Conservation (phyloP, 345 rosid genomes). For the Eucalyptus cloeziana region DNA sequence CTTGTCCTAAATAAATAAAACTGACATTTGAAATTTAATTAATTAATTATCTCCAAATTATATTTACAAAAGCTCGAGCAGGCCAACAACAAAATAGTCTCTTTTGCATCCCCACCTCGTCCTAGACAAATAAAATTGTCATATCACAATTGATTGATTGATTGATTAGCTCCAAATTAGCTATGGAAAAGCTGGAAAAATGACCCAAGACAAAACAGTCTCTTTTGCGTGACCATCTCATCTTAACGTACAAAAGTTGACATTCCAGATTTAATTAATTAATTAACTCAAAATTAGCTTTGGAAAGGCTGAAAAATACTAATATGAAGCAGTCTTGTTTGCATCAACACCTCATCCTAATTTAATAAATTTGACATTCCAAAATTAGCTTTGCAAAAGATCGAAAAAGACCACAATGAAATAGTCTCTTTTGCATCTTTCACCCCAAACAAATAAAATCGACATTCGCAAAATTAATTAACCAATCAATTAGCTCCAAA, state of each 20-base stretch:
- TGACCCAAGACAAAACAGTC: accelerated
- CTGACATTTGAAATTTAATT: not conserved
- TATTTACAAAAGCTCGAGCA: not conserved
- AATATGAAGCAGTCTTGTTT: not conserved
- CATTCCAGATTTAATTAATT: not conserved
- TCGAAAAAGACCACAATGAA: not conserved
- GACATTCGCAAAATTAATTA: not conserved
- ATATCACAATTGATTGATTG: not conserved
- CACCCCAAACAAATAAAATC: not conserved
- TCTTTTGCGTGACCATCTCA: not conserved
- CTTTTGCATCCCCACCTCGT: not conserved
- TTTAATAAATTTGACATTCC: not conserved
- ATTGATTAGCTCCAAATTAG: not conserved
- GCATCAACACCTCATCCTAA: not conserved
- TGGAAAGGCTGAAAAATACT: not conserved
- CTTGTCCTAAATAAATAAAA: not conserved
- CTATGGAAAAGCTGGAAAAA: not conserved
- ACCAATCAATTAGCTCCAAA: not conserved
- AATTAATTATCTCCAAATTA: not conserved
- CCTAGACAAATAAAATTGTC: not conserved
- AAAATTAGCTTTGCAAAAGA: not conserved
- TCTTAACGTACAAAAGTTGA: not conserved
- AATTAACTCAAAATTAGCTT: not conserved
- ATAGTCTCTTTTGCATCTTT: not conserved
- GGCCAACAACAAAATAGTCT: not conserved